Evolutionary conservation across 768 basidiomycete genomes (phyloP).

Genomic region (Lactifluus volemus): DNA sequence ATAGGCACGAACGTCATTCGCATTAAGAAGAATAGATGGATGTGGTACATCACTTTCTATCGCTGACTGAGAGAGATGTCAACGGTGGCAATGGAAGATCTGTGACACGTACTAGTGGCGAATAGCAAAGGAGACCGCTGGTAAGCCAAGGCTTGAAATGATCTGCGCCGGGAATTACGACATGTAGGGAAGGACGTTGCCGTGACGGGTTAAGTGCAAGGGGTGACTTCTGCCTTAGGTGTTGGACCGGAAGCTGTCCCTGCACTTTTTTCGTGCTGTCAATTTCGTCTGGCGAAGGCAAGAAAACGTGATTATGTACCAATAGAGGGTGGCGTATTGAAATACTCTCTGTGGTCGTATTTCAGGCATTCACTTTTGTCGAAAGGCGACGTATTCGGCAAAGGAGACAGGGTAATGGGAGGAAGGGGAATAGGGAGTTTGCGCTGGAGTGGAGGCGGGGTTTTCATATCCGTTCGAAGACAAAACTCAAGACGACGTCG

Average conservation of each 20-base stretch:
- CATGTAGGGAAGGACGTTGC: not conserved
- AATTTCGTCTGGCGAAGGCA: not conserved
- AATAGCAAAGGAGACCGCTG: not conserved
- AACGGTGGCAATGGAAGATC: not conserved
- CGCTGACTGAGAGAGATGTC: slow-evolving; percentile 1
- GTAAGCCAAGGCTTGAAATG: not conserved
- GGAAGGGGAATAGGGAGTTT: slow-evolving; percentile 3
- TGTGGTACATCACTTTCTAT: not conserved
- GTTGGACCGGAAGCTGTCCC: not conserved
- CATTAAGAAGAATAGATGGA: slow-evolving; percentile 12
- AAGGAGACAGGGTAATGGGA: not conserved
- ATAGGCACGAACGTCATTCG: slow-evolving; percentile 1
- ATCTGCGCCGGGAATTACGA: slow-evolving; percentile 1
- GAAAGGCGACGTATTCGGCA: not conserved
- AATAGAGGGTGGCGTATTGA: not conserved
- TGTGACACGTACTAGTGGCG: slow-evolving; percentile 5
- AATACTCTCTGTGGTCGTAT: not conserved
- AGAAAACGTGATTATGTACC: not conserved
- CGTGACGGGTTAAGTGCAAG: not conserved
- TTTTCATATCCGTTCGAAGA: not conserved
- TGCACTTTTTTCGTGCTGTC: not conserved
- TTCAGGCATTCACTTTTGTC: not conserved
- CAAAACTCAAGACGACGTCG: not conserved
- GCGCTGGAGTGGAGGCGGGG: slow-evolving; percentile 1
- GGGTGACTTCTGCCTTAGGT: not conserved